Evolutionary conservation across 768 basidiomycete genomes (phyloP).

Genomic region (Auricularia auricula-judae): DNA sequence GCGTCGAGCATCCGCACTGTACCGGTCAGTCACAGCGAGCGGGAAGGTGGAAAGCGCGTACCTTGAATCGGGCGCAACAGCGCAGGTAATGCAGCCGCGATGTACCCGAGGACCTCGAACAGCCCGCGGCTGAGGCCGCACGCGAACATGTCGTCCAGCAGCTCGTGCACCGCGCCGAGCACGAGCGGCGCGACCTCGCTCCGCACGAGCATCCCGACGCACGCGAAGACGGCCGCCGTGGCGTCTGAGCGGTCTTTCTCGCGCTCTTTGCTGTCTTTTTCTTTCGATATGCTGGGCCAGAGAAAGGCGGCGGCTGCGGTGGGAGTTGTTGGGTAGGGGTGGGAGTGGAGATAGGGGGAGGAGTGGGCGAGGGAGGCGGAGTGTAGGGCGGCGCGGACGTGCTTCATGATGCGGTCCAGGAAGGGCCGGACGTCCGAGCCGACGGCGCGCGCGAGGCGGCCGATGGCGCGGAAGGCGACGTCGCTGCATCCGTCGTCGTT

Average conservation of each 20-base stretch:
- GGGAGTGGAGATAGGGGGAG: not conserved
- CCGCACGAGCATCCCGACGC: conserved; percentile 83
- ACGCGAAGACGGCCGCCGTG: conserved; percentile 80
- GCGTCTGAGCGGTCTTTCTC: not conserved
- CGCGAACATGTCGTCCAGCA: conserved; percentile 92
- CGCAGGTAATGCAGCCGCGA: conserved; percentile 85
- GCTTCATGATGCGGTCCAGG: conserved; percentile 79
- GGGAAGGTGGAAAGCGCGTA: too few relatives aligned
- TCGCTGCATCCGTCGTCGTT: not conserved
- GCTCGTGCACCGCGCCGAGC: conserved; percentile 90
- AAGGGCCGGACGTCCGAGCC: conserved; percentile 93
- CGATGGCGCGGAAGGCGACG: conserved; percentile 84
- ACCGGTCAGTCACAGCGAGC: not conserved
- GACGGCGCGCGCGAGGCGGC: conserved; percentile 85
- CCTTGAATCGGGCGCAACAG: conserved; percentile 84
- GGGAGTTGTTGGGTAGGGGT: not conserved
- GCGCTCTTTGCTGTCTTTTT: too few relatives aligned
- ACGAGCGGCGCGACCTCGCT: conserved; percentile 91
- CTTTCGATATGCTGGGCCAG: too few relatives aligned
- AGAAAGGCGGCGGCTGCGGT: not conserved
- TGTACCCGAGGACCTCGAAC: conserved; percentile 59
- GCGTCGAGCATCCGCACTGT: conserved; percentile 83
- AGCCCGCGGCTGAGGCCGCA: conserved; percentile 88
- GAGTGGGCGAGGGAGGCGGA: conserved; percentile 9
- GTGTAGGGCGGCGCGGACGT: conserved; percentile 83